phyloP scores from a whole-genome alignment of 768 basidiomycete genomes.

The Kwoniella heveanensis region DNA sequence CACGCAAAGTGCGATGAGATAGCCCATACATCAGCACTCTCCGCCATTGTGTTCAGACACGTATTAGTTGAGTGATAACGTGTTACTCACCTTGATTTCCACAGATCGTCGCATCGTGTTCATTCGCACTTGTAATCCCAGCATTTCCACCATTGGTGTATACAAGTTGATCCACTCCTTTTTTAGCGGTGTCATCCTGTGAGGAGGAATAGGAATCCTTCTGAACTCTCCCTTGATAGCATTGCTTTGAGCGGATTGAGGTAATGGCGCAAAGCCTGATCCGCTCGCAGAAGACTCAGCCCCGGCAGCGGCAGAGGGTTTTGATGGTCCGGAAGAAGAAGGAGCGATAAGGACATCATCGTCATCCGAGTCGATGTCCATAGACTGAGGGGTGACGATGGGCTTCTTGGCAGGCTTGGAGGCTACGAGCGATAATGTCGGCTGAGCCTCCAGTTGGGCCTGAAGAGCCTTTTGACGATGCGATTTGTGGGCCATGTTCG shows the following conservation, averaged over 20 bases:
- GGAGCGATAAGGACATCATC: constrained; percentile 69
- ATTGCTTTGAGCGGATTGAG: constrained; percentile 62
- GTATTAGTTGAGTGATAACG: not conserved
- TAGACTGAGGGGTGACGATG: constrained; percentile 14
- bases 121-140: constrained; percentile 95
- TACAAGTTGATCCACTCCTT: constrained; percentile 96
- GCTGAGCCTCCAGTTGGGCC: constrained; percentile 52
- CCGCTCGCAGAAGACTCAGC: constrained; percentile 58
- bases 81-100: constrained; percentile 77
- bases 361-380: constrained; percentile 51
- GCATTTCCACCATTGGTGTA: constrained; percentile 89
- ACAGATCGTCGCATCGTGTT: constrained; percentile 85
- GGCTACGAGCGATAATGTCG: constrained; percentile 46
- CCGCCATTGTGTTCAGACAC: not conserved
- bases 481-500: constrained; percentile 51
- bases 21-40: constrained; percentile 1
- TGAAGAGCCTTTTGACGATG: constrained; percentile 55
- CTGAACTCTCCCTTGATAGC: constrained; percentile 79
- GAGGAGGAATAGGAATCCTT: constrained; percentile 87
- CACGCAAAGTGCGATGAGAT: not conserved
- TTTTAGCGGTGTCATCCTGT: constrained; percentile 95
- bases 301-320: constrained; percentile 11
- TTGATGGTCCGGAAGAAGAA: constrained; percentile 57
- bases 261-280: constrained; percentile 71
- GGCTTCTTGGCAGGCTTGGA: constrained; percentile 35